A percentile compares a stretch with the other conserved stretches of the same genome.
Evolutionary conservation across 2,329 filamentous ascomycete species (phyloP).

Genomic region (Venturia pyrina): DNA sequence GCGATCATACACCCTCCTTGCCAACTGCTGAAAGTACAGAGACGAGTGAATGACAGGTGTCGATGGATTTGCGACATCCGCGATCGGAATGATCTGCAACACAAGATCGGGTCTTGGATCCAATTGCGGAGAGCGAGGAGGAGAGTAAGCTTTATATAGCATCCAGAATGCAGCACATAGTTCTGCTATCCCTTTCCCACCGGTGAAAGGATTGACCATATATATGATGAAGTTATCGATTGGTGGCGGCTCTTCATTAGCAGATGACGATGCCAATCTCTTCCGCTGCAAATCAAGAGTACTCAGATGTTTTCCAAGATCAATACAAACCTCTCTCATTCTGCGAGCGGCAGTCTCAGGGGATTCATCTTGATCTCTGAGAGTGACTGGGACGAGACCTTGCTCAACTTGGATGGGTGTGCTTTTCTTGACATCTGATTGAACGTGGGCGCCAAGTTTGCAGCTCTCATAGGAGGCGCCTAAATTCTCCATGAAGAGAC

Average conservation of each 20-base stretch:
- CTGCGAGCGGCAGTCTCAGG: constrained; percentile 22
- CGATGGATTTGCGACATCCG: constrained; percentile 54
- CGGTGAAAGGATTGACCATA: constrained; percentile 57
- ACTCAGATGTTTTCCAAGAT: constrained; percentile 30
- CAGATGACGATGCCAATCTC: not conserved
- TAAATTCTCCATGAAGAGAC: constrained; percentile 57
- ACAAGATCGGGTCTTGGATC: constrained; percentile 48
- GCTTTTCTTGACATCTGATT: constrained; percentile 12
- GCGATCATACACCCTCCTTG: constrained; percentile 68
- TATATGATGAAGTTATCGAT: constrained; percentile 56
- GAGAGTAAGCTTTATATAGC: constrained; percentile 56
- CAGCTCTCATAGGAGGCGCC: constrained; percentile 63
- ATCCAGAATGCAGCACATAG: constrained; percentile 65
- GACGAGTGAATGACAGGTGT: constrained; percentile 54
- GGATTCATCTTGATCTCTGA: constrained; percentile 14
- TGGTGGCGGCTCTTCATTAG: constrained; percentile 36
- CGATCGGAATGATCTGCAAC: constrained; percentile 63
- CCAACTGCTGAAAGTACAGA: constrained; percentile 50
- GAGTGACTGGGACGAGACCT: constrained; percentile 24
- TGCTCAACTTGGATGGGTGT: constrained; percentile 16
- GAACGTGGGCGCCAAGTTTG: constrained; percentile 56
- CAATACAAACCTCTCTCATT: constrained; percentile 26
- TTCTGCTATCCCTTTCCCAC: constrained; percentile 50
- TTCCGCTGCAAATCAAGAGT: constrained; percentile 15
- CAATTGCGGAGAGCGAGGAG: constrained; percentile 23